Evolutionary conservation across 169 alveolate genomes (phyloP).

Genomic region (Cryptosporidium canis): DNA sequence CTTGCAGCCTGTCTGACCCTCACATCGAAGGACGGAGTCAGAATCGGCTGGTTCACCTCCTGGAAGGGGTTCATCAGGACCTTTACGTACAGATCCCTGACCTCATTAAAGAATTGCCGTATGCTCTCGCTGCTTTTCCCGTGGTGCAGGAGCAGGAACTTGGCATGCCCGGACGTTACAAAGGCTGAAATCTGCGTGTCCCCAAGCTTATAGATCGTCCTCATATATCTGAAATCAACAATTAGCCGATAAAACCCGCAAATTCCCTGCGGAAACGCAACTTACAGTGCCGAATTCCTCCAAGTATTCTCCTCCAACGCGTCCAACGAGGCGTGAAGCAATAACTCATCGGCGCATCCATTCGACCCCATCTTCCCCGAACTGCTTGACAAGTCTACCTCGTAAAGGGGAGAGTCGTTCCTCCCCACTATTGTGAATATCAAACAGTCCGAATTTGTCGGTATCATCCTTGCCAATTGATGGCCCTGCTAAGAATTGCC

Average conservation of each 20-base stretch:
- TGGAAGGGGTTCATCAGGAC: slow-evolving; percentile 60
- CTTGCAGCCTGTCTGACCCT: slow-evolving; percentile 72
- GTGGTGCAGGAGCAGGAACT: slow-evolving; percentile 45
- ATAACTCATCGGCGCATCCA: slow-evolving; percentile 46
- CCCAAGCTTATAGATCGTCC: slow-evolving; percentile 60
- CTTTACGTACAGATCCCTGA: slow-evolving; percentile 57
- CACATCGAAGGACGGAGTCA: slow-evolving; percentile 63
- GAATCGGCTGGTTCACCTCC: slow-evolving; percentile 68
- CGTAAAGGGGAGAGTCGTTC: slow-evolving; percentile 54
- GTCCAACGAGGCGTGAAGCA: slow-evolving; percentile 59
- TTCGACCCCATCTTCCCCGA: slow-evolving; percentile 14
- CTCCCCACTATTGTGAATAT: slow-evolving; percentile 70
- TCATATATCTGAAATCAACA: slow-evolving; percentile 9
- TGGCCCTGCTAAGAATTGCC: not conserved
- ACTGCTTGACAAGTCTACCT: slow-evolving; percentile 48
- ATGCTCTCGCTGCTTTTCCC: slow-evolving; percentile 61
- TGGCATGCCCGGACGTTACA: slow-evolving; percentile 69
- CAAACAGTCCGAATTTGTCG: slow-evolving; percentile 18
- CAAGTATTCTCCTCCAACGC: slow-evolving; percentile 63
- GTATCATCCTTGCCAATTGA: not conserved
- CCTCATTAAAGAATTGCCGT: slow-evolving; percentile 59
- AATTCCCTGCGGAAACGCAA: not conserved
- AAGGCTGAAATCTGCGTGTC: slow-evolving; percentile 64
- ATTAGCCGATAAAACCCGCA: not conserved
- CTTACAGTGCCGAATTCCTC: slow-evolving; percentile 70